phyloP scores from a whole-genome alignment of 1,139 yeast species.

The Geotrichum siamense region DNA sequence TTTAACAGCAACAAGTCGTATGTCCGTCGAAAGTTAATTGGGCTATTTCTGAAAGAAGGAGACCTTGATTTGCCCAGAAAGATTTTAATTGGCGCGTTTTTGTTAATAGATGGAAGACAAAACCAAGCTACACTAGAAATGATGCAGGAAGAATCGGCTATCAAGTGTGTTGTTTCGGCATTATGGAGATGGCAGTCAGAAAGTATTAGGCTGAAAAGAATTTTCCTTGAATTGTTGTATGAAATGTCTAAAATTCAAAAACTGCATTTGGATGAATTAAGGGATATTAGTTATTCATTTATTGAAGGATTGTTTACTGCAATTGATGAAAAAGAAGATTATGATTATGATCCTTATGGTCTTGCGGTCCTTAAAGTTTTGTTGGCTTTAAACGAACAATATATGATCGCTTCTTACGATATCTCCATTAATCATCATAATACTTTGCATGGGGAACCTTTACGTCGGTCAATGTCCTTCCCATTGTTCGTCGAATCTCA shows the following conservation, averaged over 20 bases:
- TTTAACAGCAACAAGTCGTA: conserved; percentile 30
- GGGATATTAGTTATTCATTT: conserved; percentile 45
- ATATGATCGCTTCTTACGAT: conserved; percentile 51
- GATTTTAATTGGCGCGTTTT: conserved; percentile 44
- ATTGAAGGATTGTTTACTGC: conserved; percentile 48
- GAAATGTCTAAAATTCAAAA: conserved; percentile 48
- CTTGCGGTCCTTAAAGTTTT: conserved; percentile 68
- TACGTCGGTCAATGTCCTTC: neutral
- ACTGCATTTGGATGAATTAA: conserved; percentile 40
- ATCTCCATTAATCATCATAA: conserved; percentile 4
- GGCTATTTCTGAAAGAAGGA: conserved; percentile 23
- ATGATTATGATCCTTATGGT: conserved; percentile 54
- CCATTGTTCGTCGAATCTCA: conserved; percentile 5
- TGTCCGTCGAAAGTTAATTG: conserved; percentile 31
- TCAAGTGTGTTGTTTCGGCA: conserved; percentile 38
- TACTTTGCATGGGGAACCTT: neutral
- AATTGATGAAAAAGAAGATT: conserved; percentile 45
- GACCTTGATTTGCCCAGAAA: conserved; percentile 23
- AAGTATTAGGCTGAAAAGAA: conserved; percentile 30
- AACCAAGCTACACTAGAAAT: conserved; percentile 40
- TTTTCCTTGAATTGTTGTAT: conserved; percentile 47
- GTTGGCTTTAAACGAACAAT: conserved; percentile 76
- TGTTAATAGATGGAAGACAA: conserved; percentile 43
- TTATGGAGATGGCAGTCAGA: conserved; percentile 31
- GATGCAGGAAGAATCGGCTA: conserved; percentile 47